Base-by-base conservation (phyloP, 1,139 yeast genomes). In the Kodamaea fungicola region DNA sequence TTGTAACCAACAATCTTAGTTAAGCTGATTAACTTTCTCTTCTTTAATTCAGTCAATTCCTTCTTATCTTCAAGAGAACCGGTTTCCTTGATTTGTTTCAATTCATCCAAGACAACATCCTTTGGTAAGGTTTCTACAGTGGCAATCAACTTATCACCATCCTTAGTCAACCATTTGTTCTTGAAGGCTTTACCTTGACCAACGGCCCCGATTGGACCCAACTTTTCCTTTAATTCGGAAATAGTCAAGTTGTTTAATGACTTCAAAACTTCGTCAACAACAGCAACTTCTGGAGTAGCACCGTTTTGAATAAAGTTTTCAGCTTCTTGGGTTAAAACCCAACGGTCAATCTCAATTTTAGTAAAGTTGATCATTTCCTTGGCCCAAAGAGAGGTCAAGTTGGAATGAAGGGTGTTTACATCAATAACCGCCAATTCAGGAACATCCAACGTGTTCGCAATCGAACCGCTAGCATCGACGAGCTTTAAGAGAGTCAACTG, bases 171-270 rank as follows among this genome's bases (percentile, higher is more conserved):
- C 99, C 99, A 92, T 35, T 95, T 95, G 62, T 90, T 90, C 66
- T 89, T 92, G 76, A 92, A 92, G n/a, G 97, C 98, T 55, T 90
- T 83, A 52, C 95, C 96, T 67, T 92, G 98, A 43, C 98, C 99
- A 46, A 90, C 76, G 52, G 83, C 82, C 42, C 97, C 97, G 45
- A 80, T 77, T 35, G 80, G 67, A 35, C 97, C 97, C 62, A 90
- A 71, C 46, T 83, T 78, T 42, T 79, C 61, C 49, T 79, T 78
- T 41, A 92, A 95, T 42, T 92, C 97, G 19, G 84, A 61, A 49
- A 92, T 82, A 55, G 86, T 85, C 54, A 92, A 74, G 31, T 94
- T 89, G 42, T 84, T 95, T 42, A 89, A 62, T 29, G 84, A 72
- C 52, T 80, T 76, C 44, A 84, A 70, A 33, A 94, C 89, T 57